Evolutionary conservation across 2,329 filamentous ascomycete species (phyloP).

Genomic region (Arthrobotrys pseudoclavata): DNA sequence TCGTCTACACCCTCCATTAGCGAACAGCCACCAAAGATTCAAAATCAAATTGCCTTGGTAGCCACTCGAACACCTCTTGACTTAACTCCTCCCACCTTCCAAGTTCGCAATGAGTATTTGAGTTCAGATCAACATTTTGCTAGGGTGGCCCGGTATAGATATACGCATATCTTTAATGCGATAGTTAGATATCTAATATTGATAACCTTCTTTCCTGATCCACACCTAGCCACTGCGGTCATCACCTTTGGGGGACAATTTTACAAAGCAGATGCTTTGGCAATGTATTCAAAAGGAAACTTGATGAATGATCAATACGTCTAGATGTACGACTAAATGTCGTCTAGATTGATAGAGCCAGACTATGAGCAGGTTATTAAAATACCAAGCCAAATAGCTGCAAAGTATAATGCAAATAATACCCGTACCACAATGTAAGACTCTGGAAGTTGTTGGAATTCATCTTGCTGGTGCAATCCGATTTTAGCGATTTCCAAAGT

Average conservation of each 20-base stretch:
- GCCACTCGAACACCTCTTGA: not conserved
- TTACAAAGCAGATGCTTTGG: not conserved
- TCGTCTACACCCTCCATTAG: constrained; percentile 14
- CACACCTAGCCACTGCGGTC: constrained; percentile 20
- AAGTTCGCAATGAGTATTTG: constrained; percentile 1
- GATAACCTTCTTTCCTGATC: constrained; percentile 50
- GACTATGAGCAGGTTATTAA: not conserved
- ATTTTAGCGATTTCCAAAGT: not conserved
- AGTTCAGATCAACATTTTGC: constrained; percentile 31
- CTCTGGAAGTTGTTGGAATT: not conserved
- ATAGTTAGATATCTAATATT: constrained; percentile 35
- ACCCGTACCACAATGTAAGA: not conserved
- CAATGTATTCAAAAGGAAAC: constrained; percentile 1
- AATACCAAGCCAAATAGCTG: not conserved
- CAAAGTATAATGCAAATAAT: not conserved
- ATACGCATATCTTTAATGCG: constrained; percentile 35
- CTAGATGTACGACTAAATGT: not conserved
- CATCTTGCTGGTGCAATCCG: too few species aligned
- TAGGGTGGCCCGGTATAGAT: constrained; percentile 5
- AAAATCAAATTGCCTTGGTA: constrained; percentile 15
- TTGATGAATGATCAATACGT: not conserved
- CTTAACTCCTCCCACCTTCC: constrained; percentile 29
- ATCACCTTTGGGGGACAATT: not conserved
- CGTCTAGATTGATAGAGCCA: not conserved
- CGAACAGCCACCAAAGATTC: constrained; percentile 32